Conservation (phyloP, 2,329 filamentous ascomycete species). For the Trichocomaceae sp. region DNA sequence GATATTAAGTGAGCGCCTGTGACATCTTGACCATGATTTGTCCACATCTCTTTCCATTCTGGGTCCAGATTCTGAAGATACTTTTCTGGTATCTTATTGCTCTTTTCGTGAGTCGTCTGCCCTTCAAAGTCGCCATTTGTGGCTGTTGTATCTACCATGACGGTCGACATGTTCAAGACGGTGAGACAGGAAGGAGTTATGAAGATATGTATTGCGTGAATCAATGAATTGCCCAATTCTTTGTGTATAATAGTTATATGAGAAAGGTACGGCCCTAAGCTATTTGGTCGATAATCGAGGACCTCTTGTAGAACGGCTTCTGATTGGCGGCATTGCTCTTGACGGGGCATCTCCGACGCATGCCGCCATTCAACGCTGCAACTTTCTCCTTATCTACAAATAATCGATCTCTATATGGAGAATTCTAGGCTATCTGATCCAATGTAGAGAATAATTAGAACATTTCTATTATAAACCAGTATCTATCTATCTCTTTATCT, state of each 20-base stretch:
- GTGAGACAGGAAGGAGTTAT: background rate
- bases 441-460: background rate
- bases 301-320: background rate
- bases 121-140: background rate
- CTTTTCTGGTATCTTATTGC: conserved; percentile 14
- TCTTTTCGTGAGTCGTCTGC: background rate
- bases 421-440: background rate
- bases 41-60: conserved; percentile 26
- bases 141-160: background rate
- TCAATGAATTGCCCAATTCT: background rate
- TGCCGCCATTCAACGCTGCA: background rate
- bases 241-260: background rate
- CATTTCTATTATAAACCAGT: background rate
- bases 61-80: conserved; percentile 20
- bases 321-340: conserved; percentile 10
- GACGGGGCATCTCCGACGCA: background rate
- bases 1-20: conserved; percentile 23
- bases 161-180: background rate
- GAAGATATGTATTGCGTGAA: background rate
- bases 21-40: conserved; percentile 22
- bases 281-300: background rate
- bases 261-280: background rate
- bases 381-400: background rate
- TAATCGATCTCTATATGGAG: background rate
- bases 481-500: background rate